A percentile compares a stretch with the other conserved stretches of the same genome.
phyloP scores from a whole-genome alignment of 2,329 filamentous ascomycete genomes.

The Meredithiella fracta region DNA sequence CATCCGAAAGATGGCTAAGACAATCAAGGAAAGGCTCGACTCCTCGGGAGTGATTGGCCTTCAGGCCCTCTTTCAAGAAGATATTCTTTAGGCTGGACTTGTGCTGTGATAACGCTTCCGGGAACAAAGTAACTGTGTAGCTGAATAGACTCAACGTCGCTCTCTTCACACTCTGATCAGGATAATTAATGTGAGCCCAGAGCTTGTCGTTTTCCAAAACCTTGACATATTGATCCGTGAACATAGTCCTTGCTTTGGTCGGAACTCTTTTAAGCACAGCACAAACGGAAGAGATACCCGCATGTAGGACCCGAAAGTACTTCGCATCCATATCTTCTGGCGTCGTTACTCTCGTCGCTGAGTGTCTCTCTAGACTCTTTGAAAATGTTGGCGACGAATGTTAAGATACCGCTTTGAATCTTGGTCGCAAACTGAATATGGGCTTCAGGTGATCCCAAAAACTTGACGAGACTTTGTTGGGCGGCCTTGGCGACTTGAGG shows the following conservation, averaged over 20 bases:
- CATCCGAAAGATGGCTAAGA: slow-evolving; percentile 28
- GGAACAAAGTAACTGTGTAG: slow-evolving; percentile 30
- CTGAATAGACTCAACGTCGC: slow-evolving; percentile 35
- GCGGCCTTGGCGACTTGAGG: slow-evolving; percentile 60
- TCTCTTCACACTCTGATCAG: slow-evolving; percentile 37
- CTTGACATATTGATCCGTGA: slow-evolving; percentile 43
- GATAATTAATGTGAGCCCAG: slow-evolving; percentile 49
- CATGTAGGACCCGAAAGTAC: slow-evolving; percentile 56
- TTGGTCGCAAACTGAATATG: slow-evolving; percentile 58
- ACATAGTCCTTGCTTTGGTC: slow-evolving; percentile 39
- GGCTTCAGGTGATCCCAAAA: slow-evolving; percentile 71
- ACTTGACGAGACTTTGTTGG: slow-evolving; percentile 54
- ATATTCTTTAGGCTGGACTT: slow-evolving; percentile 35
- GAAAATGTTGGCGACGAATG: slow-evolving; percentile 66
- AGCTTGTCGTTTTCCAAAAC: slow-evolving; percentile 51
- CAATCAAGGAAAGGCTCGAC: not conserved
- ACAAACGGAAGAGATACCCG: slow-evolving; percentile 37
- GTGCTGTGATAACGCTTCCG: slow-evolving; percentile 31
- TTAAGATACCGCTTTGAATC: slow-evolving; percentile 65
- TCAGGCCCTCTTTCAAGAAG: slow-evolving; percentile 58
- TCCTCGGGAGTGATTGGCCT: slow-evolving; percentile 57
- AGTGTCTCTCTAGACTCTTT: slow-evolving; percentile 66
- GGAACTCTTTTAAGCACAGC: slow-evolving; percentile 32
- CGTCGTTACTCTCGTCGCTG: slow-evolving; percentile 77
- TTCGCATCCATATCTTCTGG: slow-evolving; percentile 74